Evolutionary conservation across 108 stramenopile genomes (phyloP), one percentile per base, ranked within the genome.

Genomic region (Stephanodiscus minutulus): DNA sequence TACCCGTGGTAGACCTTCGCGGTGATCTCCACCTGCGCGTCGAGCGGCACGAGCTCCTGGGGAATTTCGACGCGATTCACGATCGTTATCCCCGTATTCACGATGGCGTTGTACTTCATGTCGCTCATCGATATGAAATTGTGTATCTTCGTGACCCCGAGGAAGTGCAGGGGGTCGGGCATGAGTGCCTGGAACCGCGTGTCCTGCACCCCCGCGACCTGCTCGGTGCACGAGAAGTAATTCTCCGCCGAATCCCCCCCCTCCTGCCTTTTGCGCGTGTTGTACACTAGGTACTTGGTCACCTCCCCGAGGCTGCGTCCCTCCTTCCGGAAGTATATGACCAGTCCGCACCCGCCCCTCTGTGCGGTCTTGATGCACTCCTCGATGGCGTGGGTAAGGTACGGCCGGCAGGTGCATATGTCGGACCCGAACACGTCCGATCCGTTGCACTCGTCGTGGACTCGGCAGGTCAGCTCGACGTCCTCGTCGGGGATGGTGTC

Each of bases 61-160:
- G 98, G 98, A 64, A 99, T 99, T 70, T 97, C 96, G 12, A 99
- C 79, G n/a, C 98, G 93, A 71, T 98, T 95, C n/a, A 95, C 97
- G 75, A 99, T 98, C 62, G 91, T 87, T 76, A 99, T 99, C 36
- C 98, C 98, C 11, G 97, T 89, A 56, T 57, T 81, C 12, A 96
- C 91, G 72, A 99, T 99, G 60, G 98, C 98, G 77, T 99, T 93
- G 89, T 99, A 98, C 83, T 99, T 99, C 98, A 99, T 99, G 81
- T 99, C 97, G 63, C 83, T 85, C 98, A 99, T 99, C 76, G 89
- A 91, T 60, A 99, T 97, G 77, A 99, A 99, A 72, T 96, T 93
- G 70, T 97, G 91, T 73, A 97, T 97, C 82, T 96, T 96, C 46
- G 95, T 97, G 13, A 98, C 93, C 15, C 65, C 96, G 58, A 97